A percentile compares a stretch with the other conserved stretches of the same genome.
Conservation (phyloP, 2,329 filamentous ascomycete species). For the Metarhizium guizhouense region DNA sequence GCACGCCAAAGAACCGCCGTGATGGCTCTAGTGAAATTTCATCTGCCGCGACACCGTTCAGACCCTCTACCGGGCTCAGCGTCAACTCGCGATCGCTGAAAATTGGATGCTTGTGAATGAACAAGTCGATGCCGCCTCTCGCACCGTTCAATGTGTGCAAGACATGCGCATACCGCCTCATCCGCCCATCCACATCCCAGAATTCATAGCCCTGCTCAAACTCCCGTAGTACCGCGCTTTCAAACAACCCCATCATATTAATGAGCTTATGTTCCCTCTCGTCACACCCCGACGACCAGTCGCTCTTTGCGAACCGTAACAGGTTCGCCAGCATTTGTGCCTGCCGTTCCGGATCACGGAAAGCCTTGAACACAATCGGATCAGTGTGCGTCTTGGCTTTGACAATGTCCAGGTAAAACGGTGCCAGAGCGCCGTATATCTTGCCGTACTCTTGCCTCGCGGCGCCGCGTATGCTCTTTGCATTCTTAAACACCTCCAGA, state of each 20-base stretch:
- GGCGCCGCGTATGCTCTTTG: slow-evolving; percentile 71
- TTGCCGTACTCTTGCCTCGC: slow-evolving; percentile 87
- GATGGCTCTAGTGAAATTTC: slow-evolving; percentile 71
- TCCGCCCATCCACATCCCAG: slow-evolving; percentile 78
- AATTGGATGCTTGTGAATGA: slow-evolving; percentile 80
- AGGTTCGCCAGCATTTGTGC: slow-evolving; percentile 82
- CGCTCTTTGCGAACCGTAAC: slow-evolving; percentile 67
- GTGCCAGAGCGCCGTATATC: slow-evolving; percentile 78
- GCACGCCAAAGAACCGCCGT: slow-evolving; percentile 66
- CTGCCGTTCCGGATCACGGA: slow-evolving; percentile 81
- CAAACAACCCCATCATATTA: slow-evolving; percentile 73
- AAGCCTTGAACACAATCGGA: slow-evolving; percentile 76
- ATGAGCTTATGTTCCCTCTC: slow-evolving; percentile 64
- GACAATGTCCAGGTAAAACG: slow-evolving; percentile 79
- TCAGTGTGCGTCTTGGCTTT: slow-evolving; percentile 66
- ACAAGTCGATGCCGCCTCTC: slow-evolving; percentile 68
- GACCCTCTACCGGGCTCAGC: slow-evolving; percentile 65
- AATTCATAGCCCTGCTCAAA: slow-evolving; percentile 89
- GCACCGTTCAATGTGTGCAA: slow-evolving; percentile 76
- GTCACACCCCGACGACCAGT: slow-evolving; percentile 67
- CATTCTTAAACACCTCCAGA: slow-evolving; percentile 59
- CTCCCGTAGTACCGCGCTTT: slow-evolving; percentile 81
- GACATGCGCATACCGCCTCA: slow-evolving; percentile 84
- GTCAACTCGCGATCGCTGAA: slow-evolving; percentile 65
- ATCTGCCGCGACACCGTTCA: slow-evolving; percentile 58